Evolutionary conservation across 441 rosid species (phyloP), one percentile per base, ranked within the genome.

Genomic region (Syzygium malaccense): DNA sequence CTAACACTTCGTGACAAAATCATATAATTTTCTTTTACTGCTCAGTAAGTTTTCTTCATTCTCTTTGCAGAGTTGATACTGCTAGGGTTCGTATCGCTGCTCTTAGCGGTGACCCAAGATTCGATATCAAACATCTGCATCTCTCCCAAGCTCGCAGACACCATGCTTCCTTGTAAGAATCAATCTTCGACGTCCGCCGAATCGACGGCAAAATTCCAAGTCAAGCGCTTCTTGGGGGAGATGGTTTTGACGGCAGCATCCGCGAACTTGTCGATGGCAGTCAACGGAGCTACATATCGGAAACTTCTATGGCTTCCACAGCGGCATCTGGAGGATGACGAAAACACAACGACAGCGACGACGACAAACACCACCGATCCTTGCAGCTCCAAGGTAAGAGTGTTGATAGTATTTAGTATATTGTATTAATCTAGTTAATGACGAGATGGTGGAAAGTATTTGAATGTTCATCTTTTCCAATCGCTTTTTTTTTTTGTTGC

Each of bases 111-210:
- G 49, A 32, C 86, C 17, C 89, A 88, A 68, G 75, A 33, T 5
- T 60, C 20, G 3, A 85, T 88, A 53, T 85, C 87, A 3, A 85
- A 68, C 60, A 88, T 88, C 15, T 88, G 87, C 89, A 88, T 88
- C 41, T 68, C 89, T 9, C 1, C 85, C 37, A 12, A 85, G 58
- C 85, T 88, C 14, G 89, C 87, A 5, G 87, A 88, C 84, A 68
- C 66, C 26, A 88, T 88, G 89, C 89, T 88, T 32, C 89, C 89
- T 12, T 88, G 89, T 49, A 55, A 55, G 87, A 88, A 88, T 45
- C 83, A 0, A 41, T 2, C 25, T 41, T 37, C 15, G 28, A 10
- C 2, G 28, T 20, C 85, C 18, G 30, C 10, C 8, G 11, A 66
- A 7, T 20, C 20, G 53, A 51, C 28, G 26, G 55, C 5, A 12